These are phyloP conservation scores for Boechera divaricarpa DNA, from an alignment of 345 rosid species.

Conservation along the genomic window DNA sequence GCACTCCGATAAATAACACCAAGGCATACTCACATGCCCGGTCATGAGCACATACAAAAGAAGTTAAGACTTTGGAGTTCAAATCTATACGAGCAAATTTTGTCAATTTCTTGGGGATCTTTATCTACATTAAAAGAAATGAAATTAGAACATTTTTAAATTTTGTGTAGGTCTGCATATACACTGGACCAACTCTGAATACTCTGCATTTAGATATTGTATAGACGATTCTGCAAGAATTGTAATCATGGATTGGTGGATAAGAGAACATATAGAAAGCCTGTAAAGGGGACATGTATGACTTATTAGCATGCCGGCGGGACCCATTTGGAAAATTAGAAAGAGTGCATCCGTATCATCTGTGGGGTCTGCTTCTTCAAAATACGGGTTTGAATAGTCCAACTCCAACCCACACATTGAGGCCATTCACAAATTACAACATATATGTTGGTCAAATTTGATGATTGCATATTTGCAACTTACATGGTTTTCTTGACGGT, in stretches of 20 bases:
- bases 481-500: background rate
- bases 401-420: conserved; percentile 14
- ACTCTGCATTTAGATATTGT: conserved; percentile 2
- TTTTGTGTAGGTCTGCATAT: conserved; percentile 8
- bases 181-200: background rate
- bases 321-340: conserved; percentile 31
- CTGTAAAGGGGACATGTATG: conserved; percentile 29
- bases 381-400: conserved; percentile 40
- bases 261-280: conserved; percentile 35
- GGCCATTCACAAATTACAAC: background rate
- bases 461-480: conserved; percentile 1
- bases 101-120: background rate
- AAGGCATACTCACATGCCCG: background rate
- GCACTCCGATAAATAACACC: background rate
- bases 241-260: conserved; percentile 40
- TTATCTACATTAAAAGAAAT: background rate
- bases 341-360: conserved; percentile 35
- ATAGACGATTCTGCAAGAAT: conserved; percentile 1
- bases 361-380: conserved; percentile 7
- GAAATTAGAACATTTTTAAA: background rate
- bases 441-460: background rate
- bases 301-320: conserved; percentile 30
- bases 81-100: background rate
- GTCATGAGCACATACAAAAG: background rate
- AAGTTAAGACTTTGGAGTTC: background rate